phyloP scores from a whole-genome alignment of 371 early-diverging fungal genomes.

The Lichtheimia hyalospora region DNA sequence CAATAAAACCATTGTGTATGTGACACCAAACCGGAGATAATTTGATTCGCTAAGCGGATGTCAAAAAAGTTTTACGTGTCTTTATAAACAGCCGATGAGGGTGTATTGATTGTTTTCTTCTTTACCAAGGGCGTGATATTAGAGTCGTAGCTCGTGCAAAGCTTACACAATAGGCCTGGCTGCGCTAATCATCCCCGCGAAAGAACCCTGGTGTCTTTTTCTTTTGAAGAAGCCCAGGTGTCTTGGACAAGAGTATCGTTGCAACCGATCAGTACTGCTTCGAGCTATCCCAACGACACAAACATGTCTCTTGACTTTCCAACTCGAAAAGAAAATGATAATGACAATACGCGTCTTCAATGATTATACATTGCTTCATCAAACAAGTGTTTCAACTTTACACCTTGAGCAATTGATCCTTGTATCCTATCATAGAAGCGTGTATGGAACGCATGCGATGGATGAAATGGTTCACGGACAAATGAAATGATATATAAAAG shows the following conservation, averaged over 20 bases:
- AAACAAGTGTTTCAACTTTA: too few species aligned
- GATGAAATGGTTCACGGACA: too few species aligned
- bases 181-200: slow-evolving; percentile 25
- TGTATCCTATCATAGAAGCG: too few species aligned
- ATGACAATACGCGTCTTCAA: too few species aligned
- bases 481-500: too few species aligned
- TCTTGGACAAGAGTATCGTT: slow-evolving; percentile 14
- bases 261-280: background rate
- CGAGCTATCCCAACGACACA: slow-evolving; percentile 19
- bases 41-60: slow-evolving; percentile 7
- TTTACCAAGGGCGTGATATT: slow-evolving; percentile 17
- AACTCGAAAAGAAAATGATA: too few species aligned
- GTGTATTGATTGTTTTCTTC: too few species aligned
- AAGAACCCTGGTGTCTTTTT: slow-evolving; percentile 4
- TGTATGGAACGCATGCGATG: too few species aligned
- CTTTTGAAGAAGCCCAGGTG: slow-evolving; percentile 5
- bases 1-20: background rate
- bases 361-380: too few species aligned
- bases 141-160: slow-evolving; percentile 23
- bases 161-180: slow-evolving; percentile 20
- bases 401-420: too few species aligned
- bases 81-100: too few species aligned
- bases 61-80: slow-evolving; percentile 2
- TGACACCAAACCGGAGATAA: background rate
- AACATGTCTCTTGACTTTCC: background rate